Conservation (phyloP, 2,329 filamentous ascomycete species). For the Claviceps spartinae region DNA sequence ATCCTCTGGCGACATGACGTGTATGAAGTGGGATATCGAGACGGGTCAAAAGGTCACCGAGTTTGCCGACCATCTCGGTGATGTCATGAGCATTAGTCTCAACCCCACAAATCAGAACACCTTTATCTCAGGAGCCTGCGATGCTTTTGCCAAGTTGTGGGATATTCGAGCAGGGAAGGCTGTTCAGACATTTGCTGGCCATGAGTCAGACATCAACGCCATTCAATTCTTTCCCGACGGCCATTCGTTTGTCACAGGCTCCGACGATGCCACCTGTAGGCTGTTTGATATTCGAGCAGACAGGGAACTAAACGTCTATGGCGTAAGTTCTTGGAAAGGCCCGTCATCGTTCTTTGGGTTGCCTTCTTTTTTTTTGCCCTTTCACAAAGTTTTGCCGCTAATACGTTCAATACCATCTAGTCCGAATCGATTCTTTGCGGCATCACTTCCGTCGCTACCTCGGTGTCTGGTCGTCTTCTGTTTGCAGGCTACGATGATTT, state of each 20-base stretch:
- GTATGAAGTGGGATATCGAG: conserved; percentile 99
- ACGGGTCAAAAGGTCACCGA: conserved; percentile 94
- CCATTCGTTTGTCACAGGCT: conserved; percentile 95
- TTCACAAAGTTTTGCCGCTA: conserved; percentile 5
- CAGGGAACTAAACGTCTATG: conserved; percentile 57
- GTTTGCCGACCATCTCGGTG: conserved; percentile 94
- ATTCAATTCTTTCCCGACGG: conserved; percentile 99
- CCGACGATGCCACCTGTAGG: conserved; percentile 92
- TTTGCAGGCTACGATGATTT: conserved; percentile 99
- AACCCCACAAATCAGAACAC: conserved; percentile 99
- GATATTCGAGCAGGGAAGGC: conserved; percentile 97
- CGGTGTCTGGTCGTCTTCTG: conserved; percentile 83
- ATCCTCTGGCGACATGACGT: conserved; percentile 98
- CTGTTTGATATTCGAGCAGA: conserved; percentile 97
- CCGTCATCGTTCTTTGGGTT: not conserved
- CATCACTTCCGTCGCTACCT: conserved; percentile 96
- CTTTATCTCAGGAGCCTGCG: conserved; percentile 97
- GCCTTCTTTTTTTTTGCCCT: not conserved
- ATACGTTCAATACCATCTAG: conserved; percentile 30
- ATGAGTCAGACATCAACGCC: conserved; percentile 98
- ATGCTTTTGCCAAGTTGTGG: conserved; percentile 97
- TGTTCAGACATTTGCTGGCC: conserved; percentile 94
- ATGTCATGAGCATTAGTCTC: conserved; percentile 99
- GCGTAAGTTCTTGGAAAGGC: conserved; percentile 33
- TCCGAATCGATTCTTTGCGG: conserved; percentile 95